Conservation (phyloP, 1,284 basidiomycete species). For the Puccinia hordei region DNA sequence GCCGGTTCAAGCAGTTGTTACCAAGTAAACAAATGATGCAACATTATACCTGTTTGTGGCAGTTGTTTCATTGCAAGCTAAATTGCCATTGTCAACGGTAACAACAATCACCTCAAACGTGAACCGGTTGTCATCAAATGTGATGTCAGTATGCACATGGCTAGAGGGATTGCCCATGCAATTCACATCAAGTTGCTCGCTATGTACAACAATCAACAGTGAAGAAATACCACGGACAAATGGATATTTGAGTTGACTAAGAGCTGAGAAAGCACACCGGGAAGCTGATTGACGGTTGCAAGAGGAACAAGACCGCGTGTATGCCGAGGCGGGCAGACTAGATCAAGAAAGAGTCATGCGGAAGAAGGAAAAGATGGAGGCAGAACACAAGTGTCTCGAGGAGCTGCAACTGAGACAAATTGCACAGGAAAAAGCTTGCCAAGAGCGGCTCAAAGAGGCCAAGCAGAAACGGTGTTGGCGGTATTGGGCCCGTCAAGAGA, state of each 20-base stretch:
- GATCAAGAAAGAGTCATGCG: constrained; percentile 43
- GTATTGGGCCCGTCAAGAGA: constrained; percentile 30
- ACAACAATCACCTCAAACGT: constrained; percentile 2
- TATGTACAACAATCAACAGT: constrained; percentile 16
- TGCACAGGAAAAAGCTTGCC: neutral
- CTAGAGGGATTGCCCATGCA: constrained; percentile 28
- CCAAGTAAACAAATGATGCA: too few species aligned
- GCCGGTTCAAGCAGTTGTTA: too few species aligned
- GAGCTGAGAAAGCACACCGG: constrained; percentile 10
- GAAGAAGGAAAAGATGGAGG: constrained; percentile 41
- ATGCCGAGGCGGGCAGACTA: constrained; percentile 35
- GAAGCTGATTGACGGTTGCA: constrained; percentile 34
- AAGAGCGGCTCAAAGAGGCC: neutral
- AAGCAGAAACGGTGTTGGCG: constrained; percentile 33
- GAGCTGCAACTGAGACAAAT: constrained; percentile 3
- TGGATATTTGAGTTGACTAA: constrained; percentile 23
- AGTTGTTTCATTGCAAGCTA: constrained; percentile 36
- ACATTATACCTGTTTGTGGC: constrained; percentile 26
- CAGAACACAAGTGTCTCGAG: neutral
- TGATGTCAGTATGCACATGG: constrained; percentile 26
- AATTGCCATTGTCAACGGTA: constrained; percentile 20
- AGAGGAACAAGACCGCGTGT: constrained; percentile 47
- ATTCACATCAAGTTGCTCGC: constrained; percentile 17
- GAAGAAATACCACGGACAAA: constrained; percentile 21
- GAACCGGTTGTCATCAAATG: constrained; percentile 6